Base-by-base conservation (phyloP, 495 filamentous ascomycete species). In the Thozetella sp. region DNA sequence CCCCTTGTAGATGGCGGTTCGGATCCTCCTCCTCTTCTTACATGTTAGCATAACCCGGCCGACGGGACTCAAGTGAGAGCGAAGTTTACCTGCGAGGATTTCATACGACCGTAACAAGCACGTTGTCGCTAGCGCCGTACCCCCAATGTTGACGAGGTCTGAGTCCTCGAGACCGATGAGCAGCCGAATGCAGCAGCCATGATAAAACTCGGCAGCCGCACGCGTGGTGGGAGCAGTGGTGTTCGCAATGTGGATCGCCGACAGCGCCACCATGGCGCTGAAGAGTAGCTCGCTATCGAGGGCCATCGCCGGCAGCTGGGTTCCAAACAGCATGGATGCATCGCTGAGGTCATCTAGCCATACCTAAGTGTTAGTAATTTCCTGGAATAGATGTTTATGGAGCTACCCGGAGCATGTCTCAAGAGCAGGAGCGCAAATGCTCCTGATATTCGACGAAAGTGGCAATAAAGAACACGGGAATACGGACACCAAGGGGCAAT, bases 401-500 rank as follows among this genome's bases (percentile, higher is more conserved):
- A n/a, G n/a, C n/a, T n/a, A n/a, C n/a, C n/a, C n/a, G n/a, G n/a
- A n/a, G n/a, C n/a, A n/a, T n/a, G n/a, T n/a, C n/a, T n/a, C n/a
- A n/a, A n/a, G n/a, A n/a, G n/a, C n/a, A n/a, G n/a, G n/a, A n/a
- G n/a, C n/a, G n/a, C n/a, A n/a, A n/a, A n/a, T n/a, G n/a, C n/a
- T n/a, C n/a, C n/a, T n/a, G n/a, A n/a, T n/a, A n/a, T n/a, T n/a
- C n/a, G n/a, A n/a, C n/a, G n/a, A n/a, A n/a, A n/a, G n/a, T n/a
- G n/a, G 1, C 61, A 55, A n/a, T 54, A 45, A 48, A 74, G 72
- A 51, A 71, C 71, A 0, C 76, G 67, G 60, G 76, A 73, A 60
- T 73, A n/a, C n/a, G n/a, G n/a, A n/a, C n/a, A 79, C 72, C 76
- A 79, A 0, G 67, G 59, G 9, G 73, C 72, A 11, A 75, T 57